These are phyloP conservation scores for Copromyces sp. DNA, from an alignment of 495 filamentous ascomycete species.

Conservation along the genomic window DNA sequence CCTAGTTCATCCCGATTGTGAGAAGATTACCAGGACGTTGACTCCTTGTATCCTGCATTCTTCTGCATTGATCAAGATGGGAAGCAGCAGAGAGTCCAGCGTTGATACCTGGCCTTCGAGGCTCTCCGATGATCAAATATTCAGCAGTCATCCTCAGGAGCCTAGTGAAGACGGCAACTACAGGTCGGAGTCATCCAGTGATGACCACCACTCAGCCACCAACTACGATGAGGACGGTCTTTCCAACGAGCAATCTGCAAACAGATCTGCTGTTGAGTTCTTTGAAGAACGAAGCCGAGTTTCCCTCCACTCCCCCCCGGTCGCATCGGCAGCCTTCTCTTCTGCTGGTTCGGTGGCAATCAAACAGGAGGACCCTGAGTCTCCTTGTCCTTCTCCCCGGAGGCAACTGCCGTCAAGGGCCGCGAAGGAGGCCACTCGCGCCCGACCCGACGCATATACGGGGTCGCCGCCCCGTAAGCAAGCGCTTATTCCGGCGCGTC, in stretches of 20 bases:
- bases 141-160: neutral
- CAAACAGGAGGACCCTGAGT: neutral
- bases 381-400: neutral
- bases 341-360: neutral
- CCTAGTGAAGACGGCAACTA: neutral
- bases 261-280: neutral
- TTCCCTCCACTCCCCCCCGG: neutral
- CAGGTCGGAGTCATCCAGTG: neutral
- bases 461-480: neutral
- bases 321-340: neutral
- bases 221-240: neutral
- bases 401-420: neutral
- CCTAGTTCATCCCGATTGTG: neutral
- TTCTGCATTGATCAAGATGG: neutral
- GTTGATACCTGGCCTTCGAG: neutral
- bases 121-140: neutral
- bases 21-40: neutral
- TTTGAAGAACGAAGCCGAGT: neutral
- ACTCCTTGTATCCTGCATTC: neutral
- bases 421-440: neutral
- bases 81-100: neutral
- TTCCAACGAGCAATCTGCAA: neutral
- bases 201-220: neutral
- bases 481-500: neutral
- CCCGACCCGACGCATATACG: neutral